Evolutionary conservation across 345 rosid species (phyloP), one percentile per base, ranked within the genome.

Genomic region (Xanthoceras sorbifolium): DNA sequence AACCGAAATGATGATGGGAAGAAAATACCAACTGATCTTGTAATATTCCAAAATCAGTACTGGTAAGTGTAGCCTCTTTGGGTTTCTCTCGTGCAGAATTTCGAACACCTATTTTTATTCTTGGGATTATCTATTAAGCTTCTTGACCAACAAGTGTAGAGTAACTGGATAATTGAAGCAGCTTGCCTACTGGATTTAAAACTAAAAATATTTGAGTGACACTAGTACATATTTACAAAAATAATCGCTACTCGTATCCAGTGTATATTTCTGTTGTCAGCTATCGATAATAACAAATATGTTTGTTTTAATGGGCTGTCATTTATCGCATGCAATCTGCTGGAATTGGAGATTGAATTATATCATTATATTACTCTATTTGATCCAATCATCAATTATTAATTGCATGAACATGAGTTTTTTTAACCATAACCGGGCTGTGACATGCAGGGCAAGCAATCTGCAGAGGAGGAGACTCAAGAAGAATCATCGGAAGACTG

Each of bases 1-100:
- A 85, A 88, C 68, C 84, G 92, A 46, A 88, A 90, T 32, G 86
- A 88, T 36, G 86, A 85, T 11, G 83, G 86, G 1, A 82, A 84
- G 50, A 80, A 79, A 17, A 79, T 84, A 54, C 61, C 78, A 11
- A 73, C 81, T 0, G 93, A 90, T 82, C 64, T 81, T 1, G 46
- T 85, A 1, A 70, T 83, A 67, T 75, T 90, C 64, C 80, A 74
- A 75, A 88, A 88, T 61, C 79, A 82, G 54, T 79, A 77, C 73
- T 88, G 87, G 87, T 75, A 79, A 64, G 61, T 64, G 57, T 64
- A 18, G 23, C 48, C 71, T 64, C n/a, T 46, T 28, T 46, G 8
- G 1, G 2, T 64, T 38, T 34, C 20, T 57, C 55, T 17, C 7
- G n/a, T 50, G 55, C 55, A 17, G 55, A 50, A 42, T 42, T 42